These are phyloP conservation scores for Euphorbia celastroides DNA, from an alignment of 441 rosid species.

Conservation along the genomic window DNA sequence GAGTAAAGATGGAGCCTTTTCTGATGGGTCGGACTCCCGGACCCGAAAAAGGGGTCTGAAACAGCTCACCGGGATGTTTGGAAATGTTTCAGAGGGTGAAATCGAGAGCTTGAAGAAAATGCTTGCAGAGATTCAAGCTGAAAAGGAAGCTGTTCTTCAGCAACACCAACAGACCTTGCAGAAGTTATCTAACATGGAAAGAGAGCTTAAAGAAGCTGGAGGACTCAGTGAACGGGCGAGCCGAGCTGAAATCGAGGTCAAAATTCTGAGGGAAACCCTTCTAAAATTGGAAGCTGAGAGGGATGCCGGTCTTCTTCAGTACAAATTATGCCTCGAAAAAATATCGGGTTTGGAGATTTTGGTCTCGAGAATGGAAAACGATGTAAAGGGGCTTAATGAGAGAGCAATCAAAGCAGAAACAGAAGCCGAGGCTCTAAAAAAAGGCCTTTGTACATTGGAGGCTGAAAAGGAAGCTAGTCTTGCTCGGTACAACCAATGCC, in stretches of 20 bases:
- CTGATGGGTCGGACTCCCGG: slow-evolving; percentile 33
- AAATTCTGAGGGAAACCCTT: slow-evolving; percentile 56
- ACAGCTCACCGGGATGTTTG: slow-evolving; percentile 39
- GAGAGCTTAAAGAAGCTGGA: slow-evolving; percentile 55
- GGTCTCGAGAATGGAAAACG: slow-evolving; percentile 41
- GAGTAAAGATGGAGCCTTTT: slow-evolving; percentile 39
- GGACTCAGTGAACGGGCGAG: slow-evolving; percentile 61
- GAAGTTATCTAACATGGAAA: slow-evolving; percentile 60
- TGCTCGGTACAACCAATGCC: slow-evolving; percentile 63
- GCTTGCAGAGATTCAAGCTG: slow-evolving; percentile 70
- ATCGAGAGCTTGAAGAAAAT: slow-evolving; percentile 57
- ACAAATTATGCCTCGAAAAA: slow-evolving; percentile 59
- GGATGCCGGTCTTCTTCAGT: slow-evolving; percentile 51
- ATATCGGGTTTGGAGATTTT: slow-evolving; percentile 54
- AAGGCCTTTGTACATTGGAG: slow-evolving; percentile 45
- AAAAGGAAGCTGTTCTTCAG: slow-evolving; percentile 67
- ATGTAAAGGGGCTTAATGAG: slow-evolving; percentile 54
- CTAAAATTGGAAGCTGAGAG: slow-evolving; percentile 54
- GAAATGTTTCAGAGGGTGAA: slow-evolving; percentile 31
- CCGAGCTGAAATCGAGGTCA: slow-evolving; percentile 68
- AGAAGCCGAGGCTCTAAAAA: slow-evolving; percentile 62
- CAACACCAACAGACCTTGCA: slow-evolving; percentile 72
- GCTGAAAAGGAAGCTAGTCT: slow-evolving; percentile 69
- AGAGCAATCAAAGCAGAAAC: slow-evolving; percentile 56
- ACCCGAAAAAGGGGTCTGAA: slow-evolving; percentile 44